Conservation (phyloP, 169 alveolate species). For the Cyclospora cayetanensis region DNA sequence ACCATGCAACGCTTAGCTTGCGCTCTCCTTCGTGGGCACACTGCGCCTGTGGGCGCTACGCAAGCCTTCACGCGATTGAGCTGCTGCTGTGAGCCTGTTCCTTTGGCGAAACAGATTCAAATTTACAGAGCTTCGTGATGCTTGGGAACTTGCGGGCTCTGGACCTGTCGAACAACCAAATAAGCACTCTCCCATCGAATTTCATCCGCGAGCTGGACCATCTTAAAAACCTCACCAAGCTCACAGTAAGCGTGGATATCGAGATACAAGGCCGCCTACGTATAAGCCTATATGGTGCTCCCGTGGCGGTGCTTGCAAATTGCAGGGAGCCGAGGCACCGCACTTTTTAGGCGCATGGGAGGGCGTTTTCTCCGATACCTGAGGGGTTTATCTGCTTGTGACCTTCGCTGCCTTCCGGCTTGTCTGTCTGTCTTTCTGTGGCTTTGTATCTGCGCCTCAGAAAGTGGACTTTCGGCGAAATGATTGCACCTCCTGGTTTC, state of each 20-base stretch:
- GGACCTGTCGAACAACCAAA: constrained; percentile 49
- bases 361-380: too few relatives aligned
- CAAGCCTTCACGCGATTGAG: too few relatives aligned
- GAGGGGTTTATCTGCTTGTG: too few relatives aligned
- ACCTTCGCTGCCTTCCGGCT: not conserved
- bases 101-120: constrained; percentile 2
- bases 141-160: constrained; percentile 44
- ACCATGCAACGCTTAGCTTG: not conserved
- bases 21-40: not conserved
- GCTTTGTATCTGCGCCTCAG: constrained; percentile 39
- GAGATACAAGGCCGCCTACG: too few relatives aligned
- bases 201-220: not conserved
- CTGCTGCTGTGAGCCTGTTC: too few relatives aligned
- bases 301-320: too few relatives aligned
- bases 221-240: constrained; percentile 23
- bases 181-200: constrained; percentile 37
- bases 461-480: constrained; percentile 41
- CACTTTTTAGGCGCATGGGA: too few relatives aligned
- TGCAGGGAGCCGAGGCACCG: too few relatives aligned
- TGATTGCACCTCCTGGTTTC: constrained; percentile 41
- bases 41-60: too few relatives aligned
- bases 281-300: too few relatives aligned
- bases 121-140: not conserved
- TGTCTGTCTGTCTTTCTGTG: not conserved
- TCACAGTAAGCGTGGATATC: constrained; percentile 12